A percentile compares a stretch with the other conserved stretches of the same genome.
Conservation (phyloP, 441 rosid genomes). For the Sinapis alba region DNA sequence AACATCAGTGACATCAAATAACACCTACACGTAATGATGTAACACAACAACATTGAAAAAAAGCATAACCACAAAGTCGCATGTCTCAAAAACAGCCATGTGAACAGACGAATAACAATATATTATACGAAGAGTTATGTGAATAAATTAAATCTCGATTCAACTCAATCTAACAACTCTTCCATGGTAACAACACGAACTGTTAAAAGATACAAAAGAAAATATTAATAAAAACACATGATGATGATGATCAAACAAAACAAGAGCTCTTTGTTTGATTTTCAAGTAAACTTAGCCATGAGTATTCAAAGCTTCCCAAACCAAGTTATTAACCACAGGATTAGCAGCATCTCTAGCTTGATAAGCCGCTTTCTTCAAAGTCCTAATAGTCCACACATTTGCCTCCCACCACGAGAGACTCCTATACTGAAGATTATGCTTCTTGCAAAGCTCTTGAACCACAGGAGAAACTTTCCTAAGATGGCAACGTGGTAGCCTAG, state of each 20-base stretch:
- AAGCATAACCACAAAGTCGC: slow-evolving; percentile 10
- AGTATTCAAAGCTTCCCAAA: slow-evolving; percentile 44
- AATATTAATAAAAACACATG: background rate
- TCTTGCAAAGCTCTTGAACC: slow-evolving; percentile 83
- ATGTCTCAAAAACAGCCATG: slow-evolving; percentile 11
- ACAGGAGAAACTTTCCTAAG: slow-evolving; percentile 75
- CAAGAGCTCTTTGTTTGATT: slow-evolving; percentile 10
- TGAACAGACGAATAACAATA: background rate
- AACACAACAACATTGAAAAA: slow-evolving; percentile 14
- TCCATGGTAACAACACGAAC: slow-evolving; percentile 18
- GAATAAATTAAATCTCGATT: slow-evolving; percentile 23
- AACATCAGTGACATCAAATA: background rate
- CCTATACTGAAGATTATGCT: slow-evolving; percentile 84
- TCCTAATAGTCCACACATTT: slow-evolving; percentile 61
- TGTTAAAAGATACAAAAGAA: background rate
- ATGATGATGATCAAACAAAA: background rate
- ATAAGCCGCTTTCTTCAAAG: slow-evolving; percentile 72
- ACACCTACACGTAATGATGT: slow-evolving; percentile 10
- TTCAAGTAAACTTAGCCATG: slow-evolving; percentile 27
- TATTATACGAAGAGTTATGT: slow-evolving; percentile 15
- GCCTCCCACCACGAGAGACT: slow-evolving; percentile 84
- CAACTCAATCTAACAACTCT: slow-evolving; percentile 23
- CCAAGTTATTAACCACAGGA: slow-evolving; percentile 40
- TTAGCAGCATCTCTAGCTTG: slow-evolving; percentile 75
- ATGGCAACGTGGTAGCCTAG: slow-evolving; percentile 84